phyloP scores from a whole-genome alignment of 805 yeast species.

The Zygosaccharomyces kombuchaensis region DNA sequence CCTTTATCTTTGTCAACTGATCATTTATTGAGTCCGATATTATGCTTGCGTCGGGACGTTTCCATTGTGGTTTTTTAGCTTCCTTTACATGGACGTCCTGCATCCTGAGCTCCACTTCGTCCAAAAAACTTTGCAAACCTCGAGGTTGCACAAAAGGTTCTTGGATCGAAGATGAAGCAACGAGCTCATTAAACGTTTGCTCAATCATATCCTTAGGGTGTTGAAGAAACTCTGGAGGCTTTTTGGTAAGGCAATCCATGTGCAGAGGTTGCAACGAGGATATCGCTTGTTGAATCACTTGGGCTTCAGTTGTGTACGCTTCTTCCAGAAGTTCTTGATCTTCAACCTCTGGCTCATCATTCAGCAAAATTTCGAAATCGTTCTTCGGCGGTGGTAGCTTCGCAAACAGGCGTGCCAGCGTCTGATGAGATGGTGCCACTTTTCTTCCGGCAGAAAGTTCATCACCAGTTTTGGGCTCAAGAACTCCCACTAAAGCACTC shows the following conservation, averaged over 20 bases:
- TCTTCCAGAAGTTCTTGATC: constrained; percentile 8
- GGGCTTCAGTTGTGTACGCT: background rate
- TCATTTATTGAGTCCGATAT: constrained; percentile 8
- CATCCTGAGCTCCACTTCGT: constrained; percentile 9
- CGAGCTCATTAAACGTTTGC: constrained; percentile 22
- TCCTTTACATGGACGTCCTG: background rate
- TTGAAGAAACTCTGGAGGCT: constrained; percentile 17
- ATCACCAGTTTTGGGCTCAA: background rate
- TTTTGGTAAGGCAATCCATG: constrained; percentile 7
- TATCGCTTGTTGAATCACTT: background rate
- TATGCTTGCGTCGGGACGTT: constrained; percentile 5
- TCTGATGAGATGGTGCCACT: constrained; percentile 7
- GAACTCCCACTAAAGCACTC: background rate
- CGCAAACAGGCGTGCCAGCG: constrained; percentile 26
- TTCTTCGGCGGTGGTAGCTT: constrained; percentile 42
- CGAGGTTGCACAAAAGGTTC: constrained; percentile 8
- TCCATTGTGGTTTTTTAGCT: background rate
- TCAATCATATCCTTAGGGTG: constrained; percentile 19
- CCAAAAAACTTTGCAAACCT: constrained; percentile 2
- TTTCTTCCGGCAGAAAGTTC: constrained; percentile 9
- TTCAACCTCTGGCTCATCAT: constrained; percentile 32
- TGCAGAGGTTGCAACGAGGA: constrained; percentile 1
- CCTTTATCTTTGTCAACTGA: constrained; percentile 1
- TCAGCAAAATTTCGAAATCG: constrained; percentile 42
- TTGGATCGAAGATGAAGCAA: constrained; percentile 12